These are phyloP conservation scores for Fusarium ramigenum DNA, from an alignment of 2,329 filamentous ascomycete species.

Conservation along the genomic window DNA sequence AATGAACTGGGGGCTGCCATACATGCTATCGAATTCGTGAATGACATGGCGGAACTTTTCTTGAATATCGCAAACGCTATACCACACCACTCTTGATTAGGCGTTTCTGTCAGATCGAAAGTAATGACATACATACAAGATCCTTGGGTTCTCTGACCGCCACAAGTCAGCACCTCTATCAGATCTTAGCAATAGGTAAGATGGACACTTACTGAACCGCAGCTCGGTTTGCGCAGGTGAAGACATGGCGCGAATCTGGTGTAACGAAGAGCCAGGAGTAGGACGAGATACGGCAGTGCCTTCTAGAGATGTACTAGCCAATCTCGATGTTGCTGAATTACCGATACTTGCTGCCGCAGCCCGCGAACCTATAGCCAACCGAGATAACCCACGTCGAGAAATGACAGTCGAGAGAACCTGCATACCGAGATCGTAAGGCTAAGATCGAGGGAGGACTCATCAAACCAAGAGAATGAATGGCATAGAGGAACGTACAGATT, in stretches of 20 bases:
- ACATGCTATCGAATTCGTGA: slow-evolving; percentile 86
- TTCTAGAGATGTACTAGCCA: not conserved
- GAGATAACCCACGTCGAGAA: slow-evolving; percentile 33
- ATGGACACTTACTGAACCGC: slow-evolving; percentile 47
- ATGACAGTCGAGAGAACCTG: slow-evolving; percentile 14
- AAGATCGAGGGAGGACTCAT: not conserved
- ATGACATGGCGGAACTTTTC: slow-evolving; percentile 90
- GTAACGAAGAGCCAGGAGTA: not conserved
- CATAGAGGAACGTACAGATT: not conserved
- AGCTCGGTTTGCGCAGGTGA: slow-evolving; percentile 30
- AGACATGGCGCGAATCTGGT: slow-evolving; percentile 27
- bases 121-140: slow-evolving; percentile 55
- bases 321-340: not conserved
- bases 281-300: not conserved
- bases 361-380: slow-evolving; percentile 17
- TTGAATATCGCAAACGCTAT: slow-evolving; percentile 91
- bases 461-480: not conserved
- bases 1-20: slow-evolving; percentile 41
- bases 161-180: slow-evolving; percentile 11
- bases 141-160: slow-evolving; percentile 55
- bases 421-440: slow-evolving; percentile 12
- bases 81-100: not conserved
- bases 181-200: not conserved
- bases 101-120: not conserved
- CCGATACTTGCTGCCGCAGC: slow-evolving; percentile 7